Percentiles rank a stretch among this genome's conserved stretches.
Conservation (phyloP, 805 yeast species). For the Phaffomyces antillensis region DNA sequence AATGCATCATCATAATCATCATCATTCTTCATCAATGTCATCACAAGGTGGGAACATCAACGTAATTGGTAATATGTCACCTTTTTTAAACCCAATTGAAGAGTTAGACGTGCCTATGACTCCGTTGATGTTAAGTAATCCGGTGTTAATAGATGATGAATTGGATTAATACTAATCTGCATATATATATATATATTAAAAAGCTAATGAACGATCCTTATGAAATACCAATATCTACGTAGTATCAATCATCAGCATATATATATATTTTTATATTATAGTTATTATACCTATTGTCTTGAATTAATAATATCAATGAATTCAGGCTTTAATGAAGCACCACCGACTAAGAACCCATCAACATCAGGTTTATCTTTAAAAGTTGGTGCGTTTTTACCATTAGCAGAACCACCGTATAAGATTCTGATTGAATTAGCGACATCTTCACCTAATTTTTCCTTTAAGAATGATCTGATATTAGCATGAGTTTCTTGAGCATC, state of each 20-base stretch:
- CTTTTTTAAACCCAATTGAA: conserved; percentile 15
- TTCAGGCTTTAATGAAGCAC: conserved; percentile 98
- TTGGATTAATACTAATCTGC: not conserved
- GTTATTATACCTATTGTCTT: no score
- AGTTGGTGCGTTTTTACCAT: conserved; percentile 84
- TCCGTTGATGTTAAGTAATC: conserved; percentile 15
- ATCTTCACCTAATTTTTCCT: conserved; percentile 65
- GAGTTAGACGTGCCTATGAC: conserved; percentile 20
- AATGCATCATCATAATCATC: no score
- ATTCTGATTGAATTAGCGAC: conserved; percentile 79
- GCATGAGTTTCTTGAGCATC: conserved; percentile 96
- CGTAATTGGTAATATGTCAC: conserved; percentile 14
- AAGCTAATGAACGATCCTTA: not conserved
- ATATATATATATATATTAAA: not conserved
- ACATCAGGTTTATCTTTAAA: conserved; percentile 91
- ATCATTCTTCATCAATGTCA: no score
- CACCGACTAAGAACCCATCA: conserved; percentile 99
- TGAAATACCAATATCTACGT: no score
- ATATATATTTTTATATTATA: no score
- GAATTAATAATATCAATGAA: conserved; percentile 93
- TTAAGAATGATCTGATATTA: conserved; percentile 77
- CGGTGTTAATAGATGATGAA: not conserved
- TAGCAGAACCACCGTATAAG: conserved; percentile 98
- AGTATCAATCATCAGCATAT: no score
- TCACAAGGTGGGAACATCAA: no score